These are phyloP conservation scores for Hypoxylon lenormandii DNA, from an alignment of 495 filamentous ascomycete species.

Conservation along the genomic window DNA sequence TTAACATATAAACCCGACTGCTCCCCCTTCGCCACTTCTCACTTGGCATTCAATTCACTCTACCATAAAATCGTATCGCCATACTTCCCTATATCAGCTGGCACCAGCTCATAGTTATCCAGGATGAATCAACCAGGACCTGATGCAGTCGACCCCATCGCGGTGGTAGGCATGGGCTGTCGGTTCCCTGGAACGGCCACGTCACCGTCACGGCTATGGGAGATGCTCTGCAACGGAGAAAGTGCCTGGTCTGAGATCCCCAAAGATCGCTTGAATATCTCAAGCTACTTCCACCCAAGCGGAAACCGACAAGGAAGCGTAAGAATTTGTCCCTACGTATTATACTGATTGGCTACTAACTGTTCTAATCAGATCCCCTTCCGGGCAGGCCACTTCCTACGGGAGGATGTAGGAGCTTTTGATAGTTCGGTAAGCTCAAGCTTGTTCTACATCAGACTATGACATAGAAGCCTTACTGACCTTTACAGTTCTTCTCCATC, in stretches of 20 bases:
- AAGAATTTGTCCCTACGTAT: neutral
- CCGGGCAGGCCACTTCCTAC: constrained; percentile 80
- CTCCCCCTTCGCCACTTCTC: too few relatives aligned
- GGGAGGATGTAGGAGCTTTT: constrained; percentile 55
- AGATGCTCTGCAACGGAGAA: constrained; percentile 67
- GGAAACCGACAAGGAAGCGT: constrained; percentile 38
- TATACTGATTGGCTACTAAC: constrained; percentile 1
- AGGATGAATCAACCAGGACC: constrained; percentile 7
- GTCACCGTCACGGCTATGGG: constrained; percentile 65
- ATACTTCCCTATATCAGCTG: neutral
- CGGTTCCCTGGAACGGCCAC: constrained; percentile 63
- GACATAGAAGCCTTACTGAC: neutral
- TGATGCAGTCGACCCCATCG: constrained; percentile 56
- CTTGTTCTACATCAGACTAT: neutral
- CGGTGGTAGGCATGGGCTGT: constrained; percentile 66
- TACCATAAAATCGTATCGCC: neutral
- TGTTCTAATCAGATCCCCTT: constrained; percentile 51
- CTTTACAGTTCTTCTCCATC: constrained; percentile 33
- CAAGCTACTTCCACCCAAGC: constrained; percentile 76
- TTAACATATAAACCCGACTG: too few relatives aligned
- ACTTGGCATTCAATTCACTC: neutral
- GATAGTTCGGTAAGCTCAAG: constrained; percentile 51
- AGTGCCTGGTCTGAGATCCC: constrained; percentile 68
- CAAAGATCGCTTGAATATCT: constrained; percentile 70
- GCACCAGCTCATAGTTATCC: neutral